These are phyloP conservation scores for Asterophora lycoperdoides DNA, from an alignment of 768 basidiomycete genomes.

Conservation along the genomic window DNA sequence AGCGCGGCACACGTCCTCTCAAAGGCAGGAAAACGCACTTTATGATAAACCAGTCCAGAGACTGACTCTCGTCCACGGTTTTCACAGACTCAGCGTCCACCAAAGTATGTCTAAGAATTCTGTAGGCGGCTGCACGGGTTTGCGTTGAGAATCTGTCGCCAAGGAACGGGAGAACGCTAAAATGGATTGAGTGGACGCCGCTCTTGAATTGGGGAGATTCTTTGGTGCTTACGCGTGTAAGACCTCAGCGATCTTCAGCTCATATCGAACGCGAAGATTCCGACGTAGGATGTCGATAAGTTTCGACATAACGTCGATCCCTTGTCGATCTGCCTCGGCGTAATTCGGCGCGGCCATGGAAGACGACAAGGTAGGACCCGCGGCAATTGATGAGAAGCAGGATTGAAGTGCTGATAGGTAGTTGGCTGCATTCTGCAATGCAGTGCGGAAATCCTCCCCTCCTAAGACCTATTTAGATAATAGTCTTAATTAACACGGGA, in stretches of 20 bases:
- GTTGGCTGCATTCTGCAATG: conserved; percentile 58
- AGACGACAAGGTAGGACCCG: conserved; percentile 32
- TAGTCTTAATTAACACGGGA: neutral
- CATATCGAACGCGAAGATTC: conserved; percentile 71
- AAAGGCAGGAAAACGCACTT: conserved; percentile 46
- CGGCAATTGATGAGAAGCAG: conserved; percentile 31
- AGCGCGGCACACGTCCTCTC: conserved; percentile 6
- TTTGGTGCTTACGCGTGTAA: conserved; percentile 60
- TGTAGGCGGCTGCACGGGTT: conserved; percentile 78
- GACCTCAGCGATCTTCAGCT: conserved; percentile 64
- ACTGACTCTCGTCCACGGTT: conserved; percentile 48
- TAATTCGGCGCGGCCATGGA: conserved; percentile 34
- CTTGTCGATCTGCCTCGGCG: conserved; percentile 46
- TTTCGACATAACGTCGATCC: conserved; percentile 60
- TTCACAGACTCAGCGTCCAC: conserved; percentile 72
- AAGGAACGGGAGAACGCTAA: conserved; percentile 72
- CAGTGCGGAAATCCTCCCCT: conserved; percentile 69
- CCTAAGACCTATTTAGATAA: conserved; percentile 16
- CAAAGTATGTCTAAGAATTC: conserved; percentile 73
- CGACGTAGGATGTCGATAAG: conserved; percentile 64
- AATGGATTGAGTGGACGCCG: conserved; percentile 2
- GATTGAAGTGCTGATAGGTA: conserved; percentile 54
- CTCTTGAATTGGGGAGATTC: neutral
- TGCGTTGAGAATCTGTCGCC: conserved; percentile 71
- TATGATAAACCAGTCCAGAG: conserved; percentile 87